These are phyloP conservation scores for Pseudogymnoascus sp. DNA, from an alignment of 2,329 filamentous ascomycete species.

Conservation along the genomic window DNA sequence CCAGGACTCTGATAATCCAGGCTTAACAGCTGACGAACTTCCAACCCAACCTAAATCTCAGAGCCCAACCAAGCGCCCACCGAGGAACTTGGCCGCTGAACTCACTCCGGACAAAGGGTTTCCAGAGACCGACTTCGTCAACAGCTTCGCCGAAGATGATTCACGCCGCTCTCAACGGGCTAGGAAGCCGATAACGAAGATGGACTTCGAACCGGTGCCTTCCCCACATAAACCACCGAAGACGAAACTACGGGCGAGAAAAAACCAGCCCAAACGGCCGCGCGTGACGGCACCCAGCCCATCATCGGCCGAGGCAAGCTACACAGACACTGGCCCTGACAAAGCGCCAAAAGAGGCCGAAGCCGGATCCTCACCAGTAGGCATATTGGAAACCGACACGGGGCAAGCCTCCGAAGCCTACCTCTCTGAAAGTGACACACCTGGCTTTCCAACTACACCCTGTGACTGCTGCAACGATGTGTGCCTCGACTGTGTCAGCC, in stretches of 20 bases:
- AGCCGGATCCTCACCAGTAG: neutral
- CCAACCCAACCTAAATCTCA: neutral
- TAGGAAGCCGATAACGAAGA: neutral
- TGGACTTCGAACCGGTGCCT: neutral
- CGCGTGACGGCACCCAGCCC: neutral
- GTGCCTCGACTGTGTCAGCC: neutral
- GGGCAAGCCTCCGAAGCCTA: neutral
- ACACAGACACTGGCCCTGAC: neutral
- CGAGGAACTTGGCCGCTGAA: neutral
- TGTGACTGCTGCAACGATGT: neutral
- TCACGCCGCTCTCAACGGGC: neutral
- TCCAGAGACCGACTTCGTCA: neutral
- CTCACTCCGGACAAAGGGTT: neutral
- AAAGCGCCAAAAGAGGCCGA: neutral
- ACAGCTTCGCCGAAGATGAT: neutral
- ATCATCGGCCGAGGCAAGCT: neutral
- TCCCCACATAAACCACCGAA: neutral
- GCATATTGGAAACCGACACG: neutral
- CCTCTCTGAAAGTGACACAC: neutral
- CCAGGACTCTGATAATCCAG: neutral
- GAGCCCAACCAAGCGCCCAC: neutral
- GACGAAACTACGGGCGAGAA: neutral
- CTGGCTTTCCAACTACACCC: neutral
- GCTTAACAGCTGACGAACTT: neutral
- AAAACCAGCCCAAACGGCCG: neutral